phyloP scores from a whole-genome alignment of 176 grass and related monocot genomes.

The Pharus latifolius region DNA sequence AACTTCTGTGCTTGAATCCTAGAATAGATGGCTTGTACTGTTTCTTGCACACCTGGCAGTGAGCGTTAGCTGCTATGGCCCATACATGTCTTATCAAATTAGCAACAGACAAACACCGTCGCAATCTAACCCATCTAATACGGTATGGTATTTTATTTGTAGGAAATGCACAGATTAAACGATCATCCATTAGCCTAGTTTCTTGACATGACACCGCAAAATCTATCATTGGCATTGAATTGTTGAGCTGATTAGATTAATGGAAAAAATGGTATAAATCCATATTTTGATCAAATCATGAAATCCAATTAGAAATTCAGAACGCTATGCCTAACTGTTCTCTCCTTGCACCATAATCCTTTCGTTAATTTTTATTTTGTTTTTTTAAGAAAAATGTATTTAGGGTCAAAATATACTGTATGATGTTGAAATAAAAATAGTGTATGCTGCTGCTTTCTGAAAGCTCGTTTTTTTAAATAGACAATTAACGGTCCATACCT shows the following conservation, averaged over 20 bases:
- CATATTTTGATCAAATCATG: too few species aligned
- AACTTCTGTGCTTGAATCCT: too few species aligned
- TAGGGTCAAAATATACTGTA: not conserved
- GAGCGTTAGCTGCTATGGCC: not conserved
- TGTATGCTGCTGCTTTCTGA: not conserved
- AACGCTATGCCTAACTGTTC: too few species aligned
- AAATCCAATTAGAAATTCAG: too few species aligned
- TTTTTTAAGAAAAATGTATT: too few species aligned
- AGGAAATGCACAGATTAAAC: not conserved
- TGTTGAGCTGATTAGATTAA: too few species aligned
- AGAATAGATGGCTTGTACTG: not conserved
- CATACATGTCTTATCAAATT: not conserved
- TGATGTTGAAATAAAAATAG: not conserved
- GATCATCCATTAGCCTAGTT: not conserved
- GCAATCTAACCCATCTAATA: too few species aligned
- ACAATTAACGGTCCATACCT: not conserved
- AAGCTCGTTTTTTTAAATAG: not conserved
- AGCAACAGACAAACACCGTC: not conserved
- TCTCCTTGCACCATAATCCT: too few species aligned
- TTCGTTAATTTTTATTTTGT: too few species aligned
- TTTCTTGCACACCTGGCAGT: not conserved
- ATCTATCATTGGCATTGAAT: too few species aligned
- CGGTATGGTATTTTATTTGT: not conserved
- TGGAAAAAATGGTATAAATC: too few species aligned
- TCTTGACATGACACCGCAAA: not conserved